phyloP scores from a whole-genome alignment of 805 yeast genomes.

The Yamadazyma kitorensis region DNA sequence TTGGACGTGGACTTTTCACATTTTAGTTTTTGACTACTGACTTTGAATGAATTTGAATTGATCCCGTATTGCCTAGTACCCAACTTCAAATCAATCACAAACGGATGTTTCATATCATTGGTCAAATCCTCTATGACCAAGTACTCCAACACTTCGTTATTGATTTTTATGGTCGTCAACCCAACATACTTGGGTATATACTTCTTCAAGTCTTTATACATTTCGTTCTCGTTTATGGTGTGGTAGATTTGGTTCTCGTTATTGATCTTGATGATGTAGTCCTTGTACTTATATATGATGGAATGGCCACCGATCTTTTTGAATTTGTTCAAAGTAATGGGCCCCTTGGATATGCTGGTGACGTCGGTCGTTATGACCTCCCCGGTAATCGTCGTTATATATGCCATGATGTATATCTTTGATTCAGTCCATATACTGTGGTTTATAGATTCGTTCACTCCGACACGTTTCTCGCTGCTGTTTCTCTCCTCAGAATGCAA shows the following conservation, averaged over 20 bases:
- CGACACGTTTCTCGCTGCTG: no score
- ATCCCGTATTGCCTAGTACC: constrained; percentile 98
- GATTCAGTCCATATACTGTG: no score
- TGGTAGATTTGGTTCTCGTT: constrained; percentile 93
- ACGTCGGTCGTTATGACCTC: constrained; percentile 1
- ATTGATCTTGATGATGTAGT: constrained; percentile 90
- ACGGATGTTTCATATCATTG: constrained; percentile 74
- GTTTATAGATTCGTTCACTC: no score
- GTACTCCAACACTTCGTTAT: constrained; percentile 57
- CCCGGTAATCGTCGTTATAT: constrained; percentile 3
- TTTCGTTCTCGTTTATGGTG: constrained; percentile 57
- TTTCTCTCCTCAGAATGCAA: no score
- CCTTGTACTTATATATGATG: constrained; percentile 89
- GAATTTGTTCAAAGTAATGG: constrained; percentile 2
- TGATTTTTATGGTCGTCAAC: constrained; percentile 5
- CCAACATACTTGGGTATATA: constrained; percentile 81
- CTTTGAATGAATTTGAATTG: constrained; percentile 75
- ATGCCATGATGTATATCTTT: constrained; percentile 3
- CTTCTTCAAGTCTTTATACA: constrained; percentile 69
- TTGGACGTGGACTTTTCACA: constrained; percentile 81
- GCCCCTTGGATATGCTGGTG: constrained; percentile 1
- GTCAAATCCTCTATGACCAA: constrained; percentile 89
- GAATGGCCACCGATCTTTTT: constrained; percentile 95
- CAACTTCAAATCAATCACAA: constrained; percentile 94
- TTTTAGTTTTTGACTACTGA: constrained; percentile 74